Base-by-base conservation (phyloP, 306 rosid genomes). In the Begonia fuchsioides region DNA sequence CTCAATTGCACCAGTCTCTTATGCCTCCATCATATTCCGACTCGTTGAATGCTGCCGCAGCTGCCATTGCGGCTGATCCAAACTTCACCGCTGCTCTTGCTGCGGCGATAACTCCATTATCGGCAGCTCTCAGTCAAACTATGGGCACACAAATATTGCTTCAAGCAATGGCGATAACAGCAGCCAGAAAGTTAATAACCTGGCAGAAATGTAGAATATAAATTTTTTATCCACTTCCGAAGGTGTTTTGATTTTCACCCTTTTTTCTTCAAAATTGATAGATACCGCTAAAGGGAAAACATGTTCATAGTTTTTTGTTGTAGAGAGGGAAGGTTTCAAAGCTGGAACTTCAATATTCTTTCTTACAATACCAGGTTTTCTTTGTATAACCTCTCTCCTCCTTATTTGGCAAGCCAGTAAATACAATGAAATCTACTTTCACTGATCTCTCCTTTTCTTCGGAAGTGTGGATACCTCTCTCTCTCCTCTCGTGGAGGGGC, bases 31-130 rank as follows among this genome's bases (percentile, higher is more conserved):
- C 82, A 0, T 51, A 73, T 15, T 79, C 85, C 16, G 94, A 90
- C 43, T 64, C 85, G 0, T 79, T 85, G 46, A 83, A 73, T 43
- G 96, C 96, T 0, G 96, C 96, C 38, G 73, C 97, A 0, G 84
- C 97, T 0, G 95, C 94, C 35, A 82, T 92, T 73, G 77, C 98
- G 0, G 60, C 87, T 5, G 94, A 92, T 40, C 98, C 98, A 0
- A 79, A 76, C 43, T 92, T 92, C 78, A 82, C 93, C 0, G 98
- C 96, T 0, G 98, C 74, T 0, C 83, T 92, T 6, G 98, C 96
- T 0, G 98, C 98, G 1, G 98, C 98, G 10, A 85, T 92, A 69
- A 74, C 46, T 82, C 96, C 59, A 85, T 92, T 69, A 92, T 92
- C 5, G 80, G 90, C 11, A 81, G 93, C 32, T 69, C 62, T 38